phyloP scores from a whole-genome alignment of 306 rosid genomes.

The Dryas octopetala region DNA sequence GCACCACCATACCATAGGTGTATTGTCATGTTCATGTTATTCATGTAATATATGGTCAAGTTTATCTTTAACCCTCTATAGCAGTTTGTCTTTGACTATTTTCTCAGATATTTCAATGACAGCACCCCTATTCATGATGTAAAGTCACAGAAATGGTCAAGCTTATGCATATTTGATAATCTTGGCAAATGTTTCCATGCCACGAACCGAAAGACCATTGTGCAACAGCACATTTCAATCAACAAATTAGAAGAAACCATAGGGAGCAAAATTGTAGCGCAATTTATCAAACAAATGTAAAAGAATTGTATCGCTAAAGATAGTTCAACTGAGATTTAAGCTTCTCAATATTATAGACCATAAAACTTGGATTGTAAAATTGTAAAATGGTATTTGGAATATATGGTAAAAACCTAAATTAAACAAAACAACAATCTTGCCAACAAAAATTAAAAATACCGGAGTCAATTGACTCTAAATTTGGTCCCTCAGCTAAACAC shows the following conservation, averaged over 20 bases:
- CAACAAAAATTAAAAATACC: slow-evolving; percentile 24
- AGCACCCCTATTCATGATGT: too few relatives aligned
- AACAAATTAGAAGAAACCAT: neutral
- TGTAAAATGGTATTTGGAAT: slow-evolving; percentile 11
- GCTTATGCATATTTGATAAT: neutral
- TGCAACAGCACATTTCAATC: neutral
- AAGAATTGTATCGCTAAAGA: neutral
- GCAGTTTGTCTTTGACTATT: too few relatives aligned
- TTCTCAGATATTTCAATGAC: too few relatives aligned
- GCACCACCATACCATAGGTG: slow-evolving; percentile 19
- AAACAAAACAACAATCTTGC: slow-evolving; percentile 27
- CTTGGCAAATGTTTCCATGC: too few relatives aligned
- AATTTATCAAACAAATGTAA: too few relatives aligned
- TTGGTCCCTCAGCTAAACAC: slow-evolving; percentile 56
- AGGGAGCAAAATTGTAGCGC: neutral
- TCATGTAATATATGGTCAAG: neutral
- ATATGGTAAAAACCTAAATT: slow-evolving; percentile 19
- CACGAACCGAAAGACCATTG: too few relatives aligned
- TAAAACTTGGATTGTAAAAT: neutral
- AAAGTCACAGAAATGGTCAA: neutral
- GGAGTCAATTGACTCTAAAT: too few relatives aligned
- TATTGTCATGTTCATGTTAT: neutral
- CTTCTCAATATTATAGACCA: slow-evolving; percentile 8
- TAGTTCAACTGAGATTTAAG: neutral
- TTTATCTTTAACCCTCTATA: too few relatives aligned